A percentile compares a stretch with the other conserved stretches of the same genome.
Evolutionary conservation across 1,139 yeast species (phyloP).

Genomic region (Kazachstania sp.): DNA sequence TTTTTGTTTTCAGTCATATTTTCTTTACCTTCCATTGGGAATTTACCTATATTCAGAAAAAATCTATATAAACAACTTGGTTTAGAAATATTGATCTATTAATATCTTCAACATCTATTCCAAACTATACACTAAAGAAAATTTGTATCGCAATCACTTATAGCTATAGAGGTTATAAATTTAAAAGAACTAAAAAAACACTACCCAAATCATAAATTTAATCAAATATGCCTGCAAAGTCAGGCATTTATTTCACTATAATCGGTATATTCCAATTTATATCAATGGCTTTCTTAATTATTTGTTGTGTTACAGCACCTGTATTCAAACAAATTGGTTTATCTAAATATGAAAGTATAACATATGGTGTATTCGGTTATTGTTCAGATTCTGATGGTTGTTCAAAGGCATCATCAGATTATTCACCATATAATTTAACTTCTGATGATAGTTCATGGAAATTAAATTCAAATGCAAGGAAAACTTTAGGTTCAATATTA

Average conservation of each 20-base stretch:
- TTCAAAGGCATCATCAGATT: conserved; percentile 44
- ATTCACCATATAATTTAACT: conserved; percentile 30
- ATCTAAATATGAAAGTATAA: conserved; percentile 42
- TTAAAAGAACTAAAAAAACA: background rate
- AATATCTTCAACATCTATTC: too few species aligned
- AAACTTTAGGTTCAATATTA: conserved; percentile 58
- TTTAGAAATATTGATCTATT: too few species aligned
- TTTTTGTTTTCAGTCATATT: too few species aligned
- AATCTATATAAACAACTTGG: too few species aligned
- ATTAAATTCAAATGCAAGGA: conserved; percentile 50
- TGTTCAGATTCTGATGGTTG: conserved; percentile 47
- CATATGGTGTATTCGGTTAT: conserved; percentile 83
- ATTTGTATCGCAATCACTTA: too few species aligned
- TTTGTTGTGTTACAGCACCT: conserved; percentile 57
- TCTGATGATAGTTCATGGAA: conserved; percentile 37
- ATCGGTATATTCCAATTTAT: conserved; percentile 31
- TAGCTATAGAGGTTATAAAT: background rate
- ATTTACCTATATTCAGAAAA: too few species aligned
- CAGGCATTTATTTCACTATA: conserved; percentile 20
- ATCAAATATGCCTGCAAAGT: conserved; percentile 4
- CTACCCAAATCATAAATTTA: background rate
- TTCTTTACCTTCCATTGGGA: too few species aligned
- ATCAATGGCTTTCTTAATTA: conserved; percentile 40
- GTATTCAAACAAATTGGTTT: conserved; percentile 44
- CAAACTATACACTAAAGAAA: too few species aligned